A percentile compares a stretch with the other conserved stretches of the same genome.
These are phyloP conservation scores for Besnoitia besnoiti DNA, from an alignment of 169 alveolate species.

Conservation along the genomic window DNA sequence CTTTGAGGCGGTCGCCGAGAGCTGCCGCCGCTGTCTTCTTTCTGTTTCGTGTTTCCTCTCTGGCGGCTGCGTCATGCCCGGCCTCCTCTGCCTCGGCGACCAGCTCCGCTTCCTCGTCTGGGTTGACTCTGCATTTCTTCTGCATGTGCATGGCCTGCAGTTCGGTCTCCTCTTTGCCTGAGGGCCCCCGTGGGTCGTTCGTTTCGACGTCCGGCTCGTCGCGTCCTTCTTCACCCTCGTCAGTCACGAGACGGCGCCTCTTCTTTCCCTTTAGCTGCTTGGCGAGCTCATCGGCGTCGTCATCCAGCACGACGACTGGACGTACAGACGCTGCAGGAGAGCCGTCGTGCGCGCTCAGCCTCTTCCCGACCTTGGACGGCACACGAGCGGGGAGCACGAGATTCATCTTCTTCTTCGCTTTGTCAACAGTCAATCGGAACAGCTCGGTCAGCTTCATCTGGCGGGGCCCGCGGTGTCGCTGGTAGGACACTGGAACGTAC, in stretches of 20 bases:
- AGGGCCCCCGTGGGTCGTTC: no score
- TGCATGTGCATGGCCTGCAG: not conserved
- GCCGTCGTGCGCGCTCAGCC: not conserved
- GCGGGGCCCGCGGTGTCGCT: constrained; percentile 6
- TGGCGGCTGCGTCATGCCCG: not conserved
- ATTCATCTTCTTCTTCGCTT: not conserved
- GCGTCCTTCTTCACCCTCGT: not conserved
- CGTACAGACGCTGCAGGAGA: no score
- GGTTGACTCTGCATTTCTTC: not conserved
- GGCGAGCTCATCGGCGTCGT: not conserved
- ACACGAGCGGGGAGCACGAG: not conserved
- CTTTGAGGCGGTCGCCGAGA: not conserved
- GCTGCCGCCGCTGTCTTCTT: not conserved
- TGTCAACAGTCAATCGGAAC: constrained; percentile 35
- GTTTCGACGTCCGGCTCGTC: not conserved
- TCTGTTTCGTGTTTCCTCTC: not conserved
- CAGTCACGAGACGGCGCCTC: not conserved
- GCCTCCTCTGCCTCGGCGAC: not conserved
- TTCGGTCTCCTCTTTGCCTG: not conserved
- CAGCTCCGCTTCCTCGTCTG: not conserved
- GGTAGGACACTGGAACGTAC: not conserved
- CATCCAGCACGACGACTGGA: not conserved
- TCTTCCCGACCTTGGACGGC: not conserved
- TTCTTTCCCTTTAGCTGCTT: not conserved
- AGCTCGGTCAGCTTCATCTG: constrained; percentile 62